Base-by-base conservation (phyloP, 108 stramenopile genomes). In the Pseudonitzschia multistriata region DNA sequence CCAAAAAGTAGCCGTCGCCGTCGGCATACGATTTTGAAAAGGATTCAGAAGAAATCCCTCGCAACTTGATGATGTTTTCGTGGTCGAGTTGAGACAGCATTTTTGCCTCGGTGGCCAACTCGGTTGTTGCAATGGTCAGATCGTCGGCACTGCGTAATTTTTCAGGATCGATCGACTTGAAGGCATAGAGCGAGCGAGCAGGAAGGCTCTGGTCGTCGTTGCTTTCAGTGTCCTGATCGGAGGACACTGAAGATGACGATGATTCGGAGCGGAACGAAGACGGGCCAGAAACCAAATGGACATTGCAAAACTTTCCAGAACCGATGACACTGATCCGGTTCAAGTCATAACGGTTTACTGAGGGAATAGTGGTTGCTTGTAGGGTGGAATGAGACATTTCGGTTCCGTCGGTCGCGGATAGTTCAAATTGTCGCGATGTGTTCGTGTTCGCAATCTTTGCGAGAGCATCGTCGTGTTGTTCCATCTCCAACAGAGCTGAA, bases 1-100 rank as follows among this genome's bases (percentile, higher is more conserved):
- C 83, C 14, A 90, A 42, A 72, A 87, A 90, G 70, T 82, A 90
- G 0, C 80, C 80, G 24, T 55, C 54, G 3, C 60, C 73, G 31
- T 64, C 55, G 49, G 48, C 57, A 66, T 49, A 73, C 0, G 72
- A 64, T 31, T 73, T 28, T 0, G 72, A 65, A 15, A 73, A 49
- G 39, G 31, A 11, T 6, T 34, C 36, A 2, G 62, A 49, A 17
- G 30, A 61, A 3, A 71, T 42, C 1, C 57, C 77, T 49, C 63
- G 70, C 19, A 78, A 24, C 28, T 71, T 66, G 25, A 78, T 56
- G 25, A 78, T 67, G 56, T 78, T 72, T 37, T 65, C 66, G 50
- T 78, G 77, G 34, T 78, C 49, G 22, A 45, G 22, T 40, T 22
- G 35, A 5, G 52, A 47, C 11, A 78, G 67, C 21, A 78, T 48